These are phyloP conservation scores for Beauveria asiatica DNA, from an alignment of 2,329 filamentous ascomycete species.

Conservation along the genomic window DNA sequence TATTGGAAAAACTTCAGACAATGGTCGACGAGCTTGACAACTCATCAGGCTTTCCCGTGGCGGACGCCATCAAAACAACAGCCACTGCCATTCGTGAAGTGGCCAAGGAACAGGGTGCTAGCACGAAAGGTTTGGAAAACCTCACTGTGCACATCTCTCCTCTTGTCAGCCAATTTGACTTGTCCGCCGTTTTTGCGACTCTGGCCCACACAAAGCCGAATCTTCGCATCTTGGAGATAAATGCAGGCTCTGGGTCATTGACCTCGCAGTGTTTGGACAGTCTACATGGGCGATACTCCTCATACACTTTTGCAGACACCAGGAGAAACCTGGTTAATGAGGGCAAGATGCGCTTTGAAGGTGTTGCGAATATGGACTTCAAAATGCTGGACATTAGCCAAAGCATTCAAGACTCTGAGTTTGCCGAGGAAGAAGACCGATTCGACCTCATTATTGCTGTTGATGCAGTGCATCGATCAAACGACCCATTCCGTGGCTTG, in stretches of 20 bases:
- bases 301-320: background rate
- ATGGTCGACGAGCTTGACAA: background rate
- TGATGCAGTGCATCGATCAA: background rate
- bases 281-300: background rate
- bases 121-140: background rate
- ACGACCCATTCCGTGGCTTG: background rate
- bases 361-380: background rate
- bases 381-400: background rate
- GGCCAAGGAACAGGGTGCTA: background rate
- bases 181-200: background rate
- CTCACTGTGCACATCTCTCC: background rate
- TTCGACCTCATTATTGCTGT: background rate
- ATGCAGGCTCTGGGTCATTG: background rate
- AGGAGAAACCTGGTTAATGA: background rate
- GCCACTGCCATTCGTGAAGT: background rate
- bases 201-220: background rate
- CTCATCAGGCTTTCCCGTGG: background rate
- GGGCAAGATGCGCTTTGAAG: background rate
- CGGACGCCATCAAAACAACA: background rate
- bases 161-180: background rate
- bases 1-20: background rate
- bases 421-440: background rate
- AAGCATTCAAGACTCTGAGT: background rate
- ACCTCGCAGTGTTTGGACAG: background rate
- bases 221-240: background rate